Percentiles rank a stretch among this genome's conserved stretches.
Conservation (phyloP, 306 rosid species). For the Echinosophora koreensis region DNA sequence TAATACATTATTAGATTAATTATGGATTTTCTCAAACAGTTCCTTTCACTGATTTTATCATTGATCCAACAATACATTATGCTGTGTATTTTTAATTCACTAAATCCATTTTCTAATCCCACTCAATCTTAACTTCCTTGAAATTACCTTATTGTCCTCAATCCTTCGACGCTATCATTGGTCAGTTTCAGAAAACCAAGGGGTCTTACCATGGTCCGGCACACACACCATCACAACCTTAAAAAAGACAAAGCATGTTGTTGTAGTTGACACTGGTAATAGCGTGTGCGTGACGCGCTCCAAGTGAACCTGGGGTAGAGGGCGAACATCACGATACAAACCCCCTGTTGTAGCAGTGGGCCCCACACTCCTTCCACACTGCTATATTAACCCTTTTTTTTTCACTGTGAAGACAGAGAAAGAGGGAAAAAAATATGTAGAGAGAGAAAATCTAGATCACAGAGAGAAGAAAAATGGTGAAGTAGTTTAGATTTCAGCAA, state of each 20-base stretch:
- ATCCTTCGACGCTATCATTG: background rate
- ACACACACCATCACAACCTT: background rate
- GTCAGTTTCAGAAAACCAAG: background rate
- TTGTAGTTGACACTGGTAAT: slow-evolving; percentile 37
- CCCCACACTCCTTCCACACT: slow-evolving; percentile 38
- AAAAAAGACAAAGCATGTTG: background rate
- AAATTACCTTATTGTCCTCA: slow-evolving; percentile 10
- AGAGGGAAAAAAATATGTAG: background rate
- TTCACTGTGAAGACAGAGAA: background rate
- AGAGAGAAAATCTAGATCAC: too few relatives aligned
- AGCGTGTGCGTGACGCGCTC: slow-evolving; percentile 44
- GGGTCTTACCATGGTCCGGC: background rate
- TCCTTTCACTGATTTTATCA: too few relatives aligned
- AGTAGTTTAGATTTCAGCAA: background rate
- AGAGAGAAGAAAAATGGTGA: slow-evolving; percentile 28
- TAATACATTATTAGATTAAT: too few relatives aligned
- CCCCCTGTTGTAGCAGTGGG: slow-evolving; percentile 38
- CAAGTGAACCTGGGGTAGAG: slow-evolving; percentile 28
- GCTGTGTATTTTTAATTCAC: too few relatives aligned
- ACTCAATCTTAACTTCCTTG: background rate
- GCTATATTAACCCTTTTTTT: background rate
- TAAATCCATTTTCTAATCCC: background rate
- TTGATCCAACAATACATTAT: too few relatives aligned
- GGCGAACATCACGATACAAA: slow-evolving; percentile 59
- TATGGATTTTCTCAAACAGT: too few relatives aligned